Percentiles rank a stretch among this genome's conserved stretches.
Evolutionary conservation across 148 eudicot species (phyloP).

Genomic region (Polygonum aviculare): DNA sequence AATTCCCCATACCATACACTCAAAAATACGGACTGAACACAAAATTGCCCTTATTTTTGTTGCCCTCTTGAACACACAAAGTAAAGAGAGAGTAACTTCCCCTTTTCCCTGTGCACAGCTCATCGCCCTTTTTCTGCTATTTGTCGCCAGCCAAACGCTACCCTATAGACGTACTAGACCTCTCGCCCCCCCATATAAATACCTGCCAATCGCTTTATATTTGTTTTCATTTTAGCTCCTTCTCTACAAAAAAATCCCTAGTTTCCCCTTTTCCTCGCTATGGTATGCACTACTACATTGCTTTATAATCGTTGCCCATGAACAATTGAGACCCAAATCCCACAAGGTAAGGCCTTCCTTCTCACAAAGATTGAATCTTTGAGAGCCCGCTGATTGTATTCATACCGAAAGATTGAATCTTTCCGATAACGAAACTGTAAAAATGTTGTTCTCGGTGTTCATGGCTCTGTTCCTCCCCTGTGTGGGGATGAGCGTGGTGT

Average conservation of each 20-base stretch:
- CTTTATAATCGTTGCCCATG: background rate
- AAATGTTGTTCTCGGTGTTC: slow-evolving; percentile 50
- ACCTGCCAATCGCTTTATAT: background rate
- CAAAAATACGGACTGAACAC: background rate
- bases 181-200: slow-evolving; percentile 7
- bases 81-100: background rate
- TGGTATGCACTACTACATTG: background rate
- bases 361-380: background rate
- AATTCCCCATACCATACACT: background rate
- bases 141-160: slow-evolving; percentile 7
- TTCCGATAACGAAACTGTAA: background rate
- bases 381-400: background rate
- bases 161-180: background rate
- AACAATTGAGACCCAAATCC: background rate
- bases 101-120: background rate
- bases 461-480: slow-evolving; percentile 77
- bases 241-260: background rate
- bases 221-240: background rate
- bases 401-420: background rate
- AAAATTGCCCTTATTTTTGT: background rate
- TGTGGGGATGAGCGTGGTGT: slow-evolving; percentile 64
- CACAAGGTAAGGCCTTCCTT: no score
- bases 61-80: background rate
- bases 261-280: background rate
- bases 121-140: background rate